phyloP scores from a whole-genome alignment of 768 basidiomycete species.

The Cubamyces sp. region DNA sequence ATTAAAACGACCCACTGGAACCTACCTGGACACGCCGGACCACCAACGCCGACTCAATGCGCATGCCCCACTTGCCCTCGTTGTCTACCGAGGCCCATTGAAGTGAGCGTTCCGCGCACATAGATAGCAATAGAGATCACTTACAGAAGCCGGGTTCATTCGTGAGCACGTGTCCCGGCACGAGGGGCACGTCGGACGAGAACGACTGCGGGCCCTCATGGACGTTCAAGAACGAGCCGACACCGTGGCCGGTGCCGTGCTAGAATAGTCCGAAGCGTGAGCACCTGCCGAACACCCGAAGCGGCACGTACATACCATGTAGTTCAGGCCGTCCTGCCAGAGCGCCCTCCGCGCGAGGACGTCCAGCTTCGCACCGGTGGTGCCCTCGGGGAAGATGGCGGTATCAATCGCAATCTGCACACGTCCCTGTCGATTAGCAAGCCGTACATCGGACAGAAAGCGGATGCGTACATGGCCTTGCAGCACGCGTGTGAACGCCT shows the following conservation, averaged over 20 bases:
- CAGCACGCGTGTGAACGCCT: constrained; percentile 92
- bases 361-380: constrained; percentile 80
- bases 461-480: constrained; percentile 84
- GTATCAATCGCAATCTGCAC: constrained; percentile 86
- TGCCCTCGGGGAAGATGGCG: constrained; percentile 90
- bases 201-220: constrained; percentile 88
- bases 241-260: constrained; percentile 93
- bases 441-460: constrained; percentile 22
- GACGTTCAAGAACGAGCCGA: constrained; percentile 85
- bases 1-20: constrained; percentile 24
- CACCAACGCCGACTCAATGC: constrained; percentile 85
- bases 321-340: constrained; percentile 86
- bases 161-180: constrained; percentile 88
- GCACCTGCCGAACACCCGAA: not conserved
- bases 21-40: constrained; percentile 68
- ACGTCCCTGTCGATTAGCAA: not conserved
- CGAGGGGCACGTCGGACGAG: constrained; percentile 66
- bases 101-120: not conserved
- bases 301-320: constrained; percentile 53
- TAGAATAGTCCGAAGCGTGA: constrained; percentile 37
- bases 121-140: constrained; percentile 34
- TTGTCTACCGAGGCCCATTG: constrained; percentile 47
- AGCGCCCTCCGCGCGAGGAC: constrained; percentile 88
- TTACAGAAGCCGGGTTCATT: constrained; percentile 94
- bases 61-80: constrained; percentile 83